Evolutionary conservation across 306 rosid genomes (phyloP), one percentile per base, ranked within the genome.

Genomic region (Leucaena leucocephala): DNA sequence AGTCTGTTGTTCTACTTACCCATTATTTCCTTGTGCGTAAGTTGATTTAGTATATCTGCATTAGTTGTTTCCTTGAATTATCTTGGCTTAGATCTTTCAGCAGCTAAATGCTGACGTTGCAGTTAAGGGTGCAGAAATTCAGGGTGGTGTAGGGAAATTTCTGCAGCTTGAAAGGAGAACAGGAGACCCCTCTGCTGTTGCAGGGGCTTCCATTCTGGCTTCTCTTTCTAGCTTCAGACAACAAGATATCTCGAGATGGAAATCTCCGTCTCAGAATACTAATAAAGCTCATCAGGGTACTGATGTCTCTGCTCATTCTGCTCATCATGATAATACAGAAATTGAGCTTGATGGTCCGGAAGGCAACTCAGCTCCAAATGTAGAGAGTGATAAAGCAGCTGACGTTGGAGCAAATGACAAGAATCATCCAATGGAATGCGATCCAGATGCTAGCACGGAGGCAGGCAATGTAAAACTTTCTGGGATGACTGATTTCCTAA

Each of bases 401-500:
- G 96, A 91, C 33, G 76, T 76, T 42, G 97, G 88, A 85, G 85
- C 91, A 71, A 83, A 78, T 38, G 84, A 87, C 90, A 91, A 86
- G 89, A 91, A 71, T 76, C 83, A 84, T 75, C 77, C 85, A 74
- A 82, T 87, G 42, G 97, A 93, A 67, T 87, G 89, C 89, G 85
- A 86, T 82, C 90, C 85, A 43, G 98, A 90, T 65, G 86, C 87
- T 44, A 87, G 89, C 88, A 68, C 84, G 77, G 98, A 96, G 94
- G 91, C 98, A 87, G 97, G 94, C 98, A 96, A 93, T 96, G 96
- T 96, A 96, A 96, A 93, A 82, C 72, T 91, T 85, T 93, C 94
- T 93, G 98, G 99, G 97, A 89, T 92, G 93, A 93, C 89, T 96
- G 96, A 93, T 96, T 91, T 93, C 93, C 94, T 93, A 87, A 82